Evolutionary conservation across 2,329 filamentous ascomycete species (phyloP), one percentile per base, ranked within the genome.

Genomic region (Epichloe typhina): DNA sequence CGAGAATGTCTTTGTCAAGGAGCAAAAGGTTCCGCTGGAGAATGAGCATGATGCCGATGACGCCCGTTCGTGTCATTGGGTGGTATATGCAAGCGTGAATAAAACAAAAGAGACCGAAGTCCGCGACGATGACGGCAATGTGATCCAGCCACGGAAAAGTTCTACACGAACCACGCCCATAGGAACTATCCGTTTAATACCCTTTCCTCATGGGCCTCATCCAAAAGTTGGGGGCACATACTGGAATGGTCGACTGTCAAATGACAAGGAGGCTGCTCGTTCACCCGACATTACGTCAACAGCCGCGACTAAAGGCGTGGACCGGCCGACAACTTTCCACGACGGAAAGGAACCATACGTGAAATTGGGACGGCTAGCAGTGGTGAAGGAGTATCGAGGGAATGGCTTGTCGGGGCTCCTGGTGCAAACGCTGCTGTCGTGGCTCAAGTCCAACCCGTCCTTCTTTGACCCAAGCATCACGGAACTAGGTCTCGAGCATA

Each of bases 41-140:
- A 79, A 81, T 56, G 90, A 97, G 65, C 76, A 88, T 56, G 91
- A 96, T 69, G 69, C 74, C 1, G 88, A 96, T 63, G 91, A 97
- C 64, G 57, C 75, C 1, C 78, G 86, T 37, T 83, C 81, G 57
- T 91, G 83, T 69, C 89, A 96, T 66, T 95, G 88, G 86, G 83
- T 95, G 33, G 73, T 83, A n/a, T 95, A 95, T 66, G 80, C 80
- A 46, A 81, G 75, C 15, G 74, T 84, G 51, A 75, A 76, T 50
- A 70, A 67, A 46, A 67, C 64, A 3, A 66, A 68, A 43, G 65
- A 67, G 52, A 62, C 64, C 5, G 72, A 75, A 62, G 58, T 69
- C 43, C 68, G 66, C 31, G 70, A 77, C 59, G 64, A 68, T 5
- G 58, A 60, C n/a, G 69, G 68, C 52, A 64, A 67, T 36, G 60